phyloP scores from a whole-genome alignment of 2,329 filamentous ascomycete species.

The Cladosporium sp. region DNA sequence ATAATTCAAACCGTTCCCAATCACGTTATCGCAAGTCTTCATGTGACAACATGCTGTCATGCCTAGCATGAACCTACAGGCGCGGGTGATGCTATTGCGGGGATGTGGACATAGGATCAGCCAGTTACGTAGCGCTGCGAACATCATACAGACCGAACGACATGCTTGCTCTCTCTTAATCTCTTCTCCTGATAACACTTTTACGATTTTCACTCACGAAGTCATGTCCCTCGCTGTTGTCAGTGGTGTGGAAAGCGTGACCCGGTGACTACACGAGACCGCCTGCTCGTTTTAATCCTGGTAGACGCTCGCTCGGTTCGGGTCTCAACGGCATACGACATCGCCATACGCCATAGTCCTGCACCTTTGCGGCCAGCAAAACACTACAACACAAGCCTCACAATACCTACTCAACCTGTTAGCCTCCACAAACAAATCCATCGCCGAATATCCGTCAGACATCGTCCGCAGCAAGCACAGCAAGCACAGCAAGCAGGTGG shows the following conservation, averaged over 20 bases:
- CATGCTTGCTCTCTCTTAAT: neutral
- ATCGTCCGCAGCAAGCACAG: neutral
- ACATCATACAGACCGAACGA: neutral
- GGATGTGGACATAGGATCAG: slow-evolving; percentile 1
- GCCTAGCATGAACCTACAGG: slow-evolving; percentile 3
- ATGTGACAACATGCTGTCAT: neutral
- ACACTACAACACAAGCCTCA: neutral
- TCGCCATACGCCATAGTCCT: slow-evolving; percentile 8
- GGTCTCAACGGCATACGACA: slow-evolving; percentile 5
- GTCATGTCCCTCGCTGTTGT: neutral
- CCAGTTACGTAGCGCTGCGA: slow-evolving; percentile 8
- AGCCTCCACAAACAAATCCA: neutral
- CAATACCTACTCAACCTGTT: neutral
- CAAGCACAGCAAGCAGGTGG: slow-evolving; percentile 9
- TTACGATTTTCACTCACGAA: neutral
- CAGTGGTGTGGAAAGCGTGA: neutral
- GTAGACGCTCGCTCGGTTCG: slow-evolving; percentile 10
- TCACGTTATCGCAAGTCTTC: neutral
- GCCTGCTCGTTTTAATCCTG: slow-evolving; percentile 2
- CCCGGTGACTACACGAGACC: neutral
- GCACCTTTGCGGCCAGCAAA: neutral
- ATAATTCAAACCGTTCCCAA: neutral
- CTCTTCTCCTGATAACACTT: neutral
- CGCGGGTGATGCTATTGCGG: neutral
- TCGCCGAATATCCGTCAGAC: neutral